Percentiles rank a stretch among this genome's conserved stretches.
phyloP scores from a whole-genome alignment of 208 protist species.

The Vickermania spadyakhi region DNA sequence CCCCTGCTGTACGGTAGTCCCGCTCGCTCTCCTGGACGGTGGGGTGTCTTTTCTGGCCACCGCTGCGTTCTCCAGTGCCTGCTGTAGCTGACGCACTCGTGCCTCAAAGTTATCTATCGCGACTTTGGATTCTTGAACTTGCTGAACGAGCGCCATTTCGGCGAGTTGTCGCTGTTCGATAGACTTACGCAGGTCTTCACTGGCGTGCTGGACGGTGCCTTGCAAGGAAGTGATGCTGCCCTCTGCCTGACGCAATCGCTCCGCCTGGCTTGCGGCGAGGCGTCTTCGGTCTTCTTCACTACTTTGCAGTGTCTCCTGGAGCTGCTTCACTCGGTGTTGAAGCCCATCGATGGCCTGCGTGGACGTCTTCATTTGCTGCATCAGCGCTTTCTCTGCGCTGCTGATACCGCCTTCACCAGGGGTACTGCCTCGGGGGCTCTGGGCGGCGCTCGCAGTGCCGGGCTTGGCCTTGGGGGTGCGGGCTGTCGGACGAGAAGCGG shows the following conservation, averaged over 20 bases:
- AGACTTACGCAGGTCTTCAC: neutral
- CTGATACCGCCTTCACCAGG: neutral
- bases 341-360: neutral
- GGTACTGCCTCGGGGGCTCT: neutral
- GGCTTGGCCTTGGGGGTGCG: neutral
- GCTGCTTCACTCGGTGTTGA: neutral
- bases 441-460: neutral
- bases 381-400: neutral
- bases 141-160: neutral
- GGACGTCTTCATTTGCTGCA: neutral
- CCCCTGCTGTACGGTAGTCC: neutral
- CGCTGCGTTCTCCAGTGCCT: neutral
- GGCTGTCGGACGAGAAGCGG: neutral
- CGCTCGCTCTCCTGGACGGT: too few species aligned
- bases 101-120: neutral
- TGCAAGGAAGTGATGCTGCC: neutral
- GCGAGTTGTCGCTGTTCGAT: neutral
- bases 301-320: neutral
- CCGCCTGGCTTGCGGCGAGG: neutral
- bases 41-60: too few species aligned
- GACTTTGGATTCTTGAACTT: neutral
- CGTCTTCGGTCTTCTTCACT: neutral
- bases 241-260: neutral
- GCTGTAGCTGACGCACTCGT: neutral
- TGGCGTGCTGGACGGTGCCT: neutral